A percentile compares a stretch with the other conserved stretches of the same genome.
Evolutionary conservation across 306 rosid species (phyloP).

Genomic region (Prunus campanulata): DNA sequence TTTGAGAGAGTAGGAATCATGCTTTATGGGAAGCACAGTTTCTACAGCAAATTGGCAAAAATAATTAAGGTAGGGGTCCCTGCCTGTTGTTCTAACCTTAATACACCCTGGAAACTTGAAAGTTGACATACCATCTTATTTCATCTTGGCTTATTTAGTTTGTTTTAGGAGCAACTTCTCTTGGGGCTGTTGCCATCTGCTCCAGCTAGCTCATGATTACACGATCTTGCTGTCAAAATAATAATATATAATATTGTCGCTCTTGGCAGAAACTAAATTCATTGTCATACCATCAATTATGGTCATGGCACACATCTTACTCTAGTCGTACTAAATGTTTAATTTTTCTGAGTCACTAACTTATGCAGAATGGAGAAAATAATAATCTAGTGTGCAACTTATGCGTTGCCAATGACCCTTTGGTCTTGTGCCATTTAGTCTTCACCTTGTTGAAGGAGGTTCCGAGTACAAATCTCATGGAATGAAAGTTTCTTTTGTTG

Average conservation of each 20-base stretch:
- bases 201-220: not conserved
- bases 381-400: no score
- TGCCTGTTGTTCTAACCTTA: not conserved
- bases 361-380: not conserved
- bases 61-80: slow-evolving; percentile 52
- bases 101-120: not conserved
- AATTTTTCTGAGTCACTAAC: not conserved
- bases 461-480: not conserved
- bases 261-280: not conserved
- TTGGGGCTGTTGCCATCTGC: not conserved
- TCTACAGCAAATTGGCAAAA: slow-evolving; percentile 64
- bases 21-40: slow-evolving; percentile 80
- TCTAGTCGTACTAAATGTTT: not conserved
- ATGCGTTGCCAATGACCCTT: not conserved
- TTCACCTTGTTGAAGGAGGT: no score
- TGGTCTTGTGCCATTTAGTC: no score
- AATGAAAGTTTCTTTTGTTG: not conserved
- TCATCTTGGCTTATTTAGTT: not conserved
- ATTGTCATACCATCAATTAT: not conserved
- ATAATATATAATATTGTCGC: not conserved
- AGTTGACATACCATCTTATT: not conserved
- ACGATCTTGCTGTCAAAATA: not conserved
- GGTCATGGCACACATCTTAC: not conserved
- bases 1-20: slow-evolving; percentile 71
- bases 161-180: not conserved